Conservation (phyloP, 371 early-diverging fungal genomes). For the Mortierella sp. region DNA sequence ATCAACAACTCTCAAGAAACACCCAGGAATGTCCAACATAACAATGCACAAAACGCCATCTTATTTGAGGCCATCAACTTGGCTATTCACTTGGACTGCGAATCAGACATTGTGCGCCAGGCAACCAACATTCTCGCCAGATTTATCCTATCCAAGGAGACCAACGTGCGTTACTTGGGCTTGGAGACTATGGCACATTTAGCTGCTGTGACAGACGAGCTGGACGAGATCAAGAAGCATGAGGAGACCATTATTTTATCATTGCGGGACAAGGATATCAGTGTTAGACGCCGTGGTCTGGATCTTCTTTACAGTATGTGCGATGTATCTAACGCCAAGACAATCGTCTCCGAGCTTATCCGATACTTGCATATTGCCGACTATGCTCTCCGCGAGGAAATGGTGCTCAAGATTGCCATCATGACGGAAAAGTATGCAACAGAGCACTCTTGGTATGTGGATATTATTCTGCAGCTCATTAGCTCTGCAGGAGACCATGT, state of each 20-base stretch:
- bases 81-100: conserved; percentile 92
- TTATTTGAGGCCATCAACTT: conserved; percentile 97
- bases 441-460: conserved; percentile 98
- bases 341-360: conserved; percentile 91
- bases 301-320: conserved; percentile 98
- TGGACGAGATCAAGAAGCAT: conserved; percentile 87
- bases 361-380: conserved; percentile 91
- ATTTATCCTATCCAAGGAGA: conserved; percentile 94
- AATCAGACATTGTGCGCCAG: conserved; percentile 87
- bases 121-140: conserved; percentile 86
- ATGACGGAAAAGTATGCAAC: conserved; percentile 97
- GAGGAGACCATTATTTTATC: conserved; percentile 92
- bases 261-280: conserved; percentile 95
- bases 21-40: conserved; percentile 96
- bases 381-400: conserved; percentile 92
- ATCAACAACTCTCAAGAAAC: conserved; percentile 87
- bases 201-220: conserved; percentile 88
- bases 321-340: conserved; percentile 87
- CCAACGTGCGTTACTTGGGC: conserved; percentile 95
- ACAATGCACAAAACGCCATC: conserved; percentile 96
- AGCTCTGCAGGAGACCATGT: conserved; percentile 96
- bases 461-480: conserved; percentile 95
- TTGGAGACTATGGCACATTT: conserved; percentile 97
- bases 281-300: conserved; percentile 94
- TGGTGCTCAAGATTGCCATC: conserved; percentile 98